Evolutionary conservation across 2,329 filamentous ascomycete genomes (phyloP), one percentile per base, ranked within the genome.

Genomic region (Tolypocladium endophyticum): DNA sequence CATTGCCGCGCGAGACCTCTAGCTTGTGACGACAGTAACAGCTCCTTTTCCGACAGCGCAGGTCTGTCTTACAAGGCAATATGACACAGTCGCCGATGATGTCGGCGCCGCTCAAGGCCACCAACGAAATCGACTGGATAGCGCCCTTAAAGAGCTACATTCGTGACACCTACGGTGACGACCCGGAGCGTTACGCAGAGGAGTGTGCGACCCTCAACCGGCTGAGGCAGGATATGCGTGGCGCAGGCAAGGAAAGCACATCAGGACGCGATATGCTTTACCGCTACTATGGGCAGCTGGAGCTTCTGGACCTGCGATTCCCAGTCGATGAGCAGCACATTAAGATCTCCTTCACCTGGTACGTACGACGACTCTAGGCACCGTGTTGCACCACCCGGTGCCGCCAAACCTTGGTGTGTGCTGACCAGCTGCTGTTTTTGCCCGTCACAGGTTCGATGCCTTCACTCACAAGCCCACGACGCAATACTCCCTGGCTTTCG

Each of bases 301-400:
- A 99, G 77, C 81, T 99, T 58, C 79, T 99, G 63, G 94, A 99
- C 73, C 77, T 99, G 69, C 84, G 94, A 62, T 99, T 99, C 71
- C 95, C 95, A 0, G 92, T 99, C 54, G 94, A 99, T 68, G 94
- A 99, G 78, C 94, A 96, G 70, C 93, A 99, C 71, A 97, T 99
- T 78, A 97, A 97, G 78, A 96, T 99, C 69, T 90, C 90, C 9
- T 99, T 99, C 72, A 97, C 93, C 64, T 99, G 94, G 94, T 96
- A 61, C 25, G 62, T n/a, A 23, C 30, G 20, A 83, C 55, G 68
- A 55, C 55, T n/a, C 25, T 20, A n/a, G 43, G 9, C 36, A 20
- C 41, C 23, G 30, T 14, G 11, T 4, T 36, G 53, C n/a, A 18
- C n/a, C 36, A 12, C 36, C 11, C 6, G 23, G 12, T 30, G 36